Percentiles rank a stretch among this genome's conserved stretches.
These are phyloP conservation scores for Xanthoparmelia taractica DNA, from an alignment of 495 filamentous ascomycete species.

Conservation along the genomic window DNA sequence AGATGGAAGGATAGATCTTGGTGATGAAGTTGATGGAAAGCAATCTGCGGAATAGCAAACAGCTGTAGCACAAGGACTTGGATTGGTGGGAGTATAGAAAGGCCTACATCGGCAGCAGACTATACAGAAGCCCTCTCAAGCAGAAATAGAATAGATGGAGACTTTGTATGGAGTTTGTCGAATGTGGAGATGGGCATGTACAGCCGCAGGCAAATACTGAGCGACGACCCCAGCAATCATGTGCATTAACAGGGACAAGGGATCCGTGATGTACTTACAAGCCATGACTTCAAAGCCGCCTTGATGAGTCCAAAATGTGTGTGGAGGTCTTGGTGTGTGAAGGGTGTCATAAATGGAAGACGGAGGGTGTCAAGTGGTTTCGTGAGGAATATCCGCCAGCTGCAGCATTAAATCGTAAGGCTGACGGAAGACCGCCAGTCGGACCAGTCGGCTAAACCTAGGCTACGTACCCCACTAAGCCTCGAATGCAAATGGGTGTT, in stretches of 20 bases:
- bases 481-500: not conserved
- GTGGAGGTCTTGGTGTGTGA: conserved; percentile 15
- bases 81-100: not conserved
- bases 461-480: not conserved
- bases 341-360: conserved; percentile 5
- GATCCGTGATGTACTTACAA: conserved; percentile 33
- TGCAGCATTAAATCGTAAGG: not conserved
- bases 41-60: conserved; percentile 7
- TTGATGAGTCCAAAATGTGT: conserved; percentile 20
- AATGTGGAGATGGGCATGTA: conserved; percentile 15
- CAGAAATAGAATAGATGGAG: not conserved
- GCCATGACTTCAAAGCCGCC: conserved; percentile 34
- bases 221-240: not conserved
- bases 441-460: not conserved
- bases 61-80: not conserved
- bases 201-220: conserved; percentile 6
- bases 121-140: not conserved
- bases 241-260: not conserved
- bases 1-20: conserved; percentile 20
- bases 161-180: not conserved
- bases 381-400: not conserved
- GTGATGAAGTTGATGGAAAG: conserved; percentile 26
- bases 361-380: not conserved
- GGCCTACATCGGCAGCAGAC: not conserved
- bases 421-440: not conserved